Evolutionary conservation across 176 grass and related monocot genomes (phyloP), one percentile per base, ranked within the genome.

Genomic region (Puccinellia tenuiflora): DNA sequence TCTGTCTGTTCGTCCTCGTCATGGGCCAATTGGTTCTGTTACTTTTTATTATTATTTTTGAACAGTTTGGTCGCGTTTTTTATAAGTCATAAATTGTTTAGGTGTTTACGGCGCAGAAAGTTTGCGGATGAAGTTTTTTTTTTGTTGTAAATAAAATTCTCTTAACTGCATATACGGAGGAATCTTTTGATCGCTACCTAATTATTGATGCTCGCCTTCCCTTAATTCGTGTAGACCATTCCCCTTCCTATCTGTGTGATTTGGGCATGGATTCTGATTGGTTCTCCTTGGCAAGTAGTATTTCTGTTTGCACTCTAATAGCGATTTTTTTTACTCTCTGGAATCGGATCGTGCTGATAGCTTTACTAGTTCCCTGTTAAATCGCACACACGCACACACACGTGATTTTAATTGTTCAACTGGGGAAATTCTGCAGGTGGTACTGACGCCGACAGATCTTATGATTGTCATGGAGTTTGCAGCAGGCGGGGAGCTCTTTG

Each of bases 391-490:
- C 46, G 1, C 46, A 17, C 46, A 48, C 46, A 43, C 40, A 64
- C 55, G 53, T 74, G 60, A 17, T 81, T 82, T 64, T 78, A 66
- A 51, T 73, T 66, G 61, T 87, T 85, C 61, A n/a, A 30, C 31
- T n/a, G 25, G 37, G 2, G 7, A 37, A 84, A 54, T 18, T 79
- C n/a, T 75, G 54, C 79, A 97, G 94, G 91, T 97, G 76, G 84
- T 97, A 52, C 77, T 97, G 84, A 97, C 94, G 29, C 92, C 92
- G 29, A 97, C 87, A 34, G 86, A 94, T 79, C 92, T 97, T 64
- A 92, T 86, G 85, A 97, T 97, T 69, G 91, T 94, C 63, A 97
- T 97, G 94, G 94, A 97, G 84, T 97, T 90, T 65, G 94, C 94
- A 38, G 92, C 91, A 35, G 94, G 94, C 2, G 94, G 94, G 40